Percentiles rank a stretch among this genome's conserved stretches.
Evolutionary conservation across 345 rosid species (phyloP).

Genomic region (Cochlearia excelsa): DNA sequence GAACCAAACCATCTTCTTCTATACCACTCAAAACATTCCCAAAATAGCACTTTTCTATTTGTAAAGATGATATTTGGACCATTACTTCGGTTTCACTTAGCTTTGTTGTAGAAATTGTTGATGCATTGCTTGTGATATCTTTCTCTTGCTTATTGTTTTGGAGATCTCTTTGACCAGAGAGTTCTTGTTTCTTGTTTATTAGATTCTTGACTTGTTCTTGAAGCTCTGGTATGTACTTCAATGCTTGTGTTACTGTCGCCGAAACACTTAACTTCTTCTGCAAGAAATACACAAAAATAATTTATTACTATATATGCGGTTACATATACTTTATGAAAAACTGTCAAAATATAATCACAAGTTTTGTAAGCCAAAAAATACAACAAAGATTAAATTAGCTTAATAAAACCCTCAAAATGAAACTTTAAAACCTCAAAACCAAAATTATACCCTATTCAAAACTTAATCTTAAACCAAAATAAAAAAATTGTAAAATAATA

Average conservation of each 20-base stretch:
- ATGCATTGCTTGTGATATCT: constrained; percentile 4
- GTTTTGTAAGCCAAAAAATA: too few species aligned
- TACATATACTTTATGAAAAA: too few species aligned
- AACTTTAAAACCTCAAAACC: too few species aligned
- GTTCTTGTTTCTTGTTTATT: constrained; percentile 45
- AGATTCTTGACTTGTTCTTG: constrained; percentile 42
- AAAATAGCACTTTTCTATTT: constrained; percentile 38
- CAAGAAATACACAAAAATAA: constrained; percentile 7
- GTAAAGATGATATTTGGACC: constrained; percentile 44
- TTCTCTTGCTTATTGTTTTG: constrained; percentile 30
- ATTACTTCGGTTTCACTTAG: constrained; percentile 44
- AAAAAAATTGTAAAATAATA: too few species aligned
- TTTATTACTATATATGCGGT: too few species aligned
- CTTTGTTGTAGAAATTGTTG: constrained; percentile 40
- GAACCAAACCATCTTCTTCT: constrained; percentile 48
- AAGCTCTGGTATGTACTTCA: constrained; percentile 58
- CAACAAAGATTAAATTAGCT: too few species aligned
- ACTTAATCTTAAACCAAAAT: too few species aligned
- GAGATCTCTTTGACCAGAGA: constrained; percentile 30
- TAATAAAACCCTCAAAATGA: too few species aligned
- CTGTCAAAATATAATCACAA: too few species aligned
- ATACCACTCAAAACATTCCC: constrained; percentile 40
- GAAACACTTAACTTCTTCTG: constrained; percentile 60
- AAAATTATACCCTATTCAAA: too few species aligned
- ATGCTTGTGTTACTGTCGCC: constrained; percentile 41